A percentile compares a stretch with the other conserved stretches of the same genome.
These are phyloP conservation scores for Chlorophyllum brunneum DNA, from an alignment of 768 basidiomycete species.

Conservation along the genomic window DNA sequence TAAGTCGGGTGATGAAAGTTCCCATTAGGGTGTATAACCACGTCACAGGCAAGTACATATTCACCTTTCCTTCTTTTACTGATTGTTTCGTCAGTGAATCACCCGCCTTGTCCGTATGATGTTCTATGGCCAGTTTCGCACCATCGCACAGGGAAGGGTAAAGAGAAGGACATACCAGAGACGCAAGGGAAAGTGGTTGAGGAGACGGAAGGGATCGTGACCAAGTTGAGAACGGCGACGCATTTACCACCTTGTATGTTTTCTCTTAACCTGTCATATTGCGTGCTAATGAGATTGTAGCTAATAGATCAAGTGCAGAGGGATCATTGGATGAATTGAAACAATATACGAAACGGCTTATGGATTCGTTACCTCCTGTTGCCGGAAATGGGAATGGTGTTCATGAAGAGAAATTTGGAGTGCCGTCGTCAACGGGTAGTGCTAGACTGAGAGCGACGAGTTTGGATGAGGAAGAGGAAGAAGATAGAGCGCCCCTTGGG, in stretches of 20 bases:
- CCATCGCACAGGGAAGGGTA: constrained; percentile 23
- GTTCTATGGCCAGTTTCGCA: constrained; percentile 70
- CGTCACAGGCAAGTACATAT: constrained; percentile 57
- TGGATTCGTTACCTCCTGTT: constrained; percentile 39
- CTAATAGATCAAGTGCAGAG: constrained; percentile 16
- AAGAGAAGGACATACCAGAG: constrained; percentile 27
- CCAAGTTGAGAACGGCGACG: constrained; percentile 16
- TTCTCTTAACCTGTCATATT: background rate
- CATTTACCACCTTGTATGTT: constrained; percentile 23
- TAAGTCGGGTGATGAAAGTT: constrained; percentile 82
- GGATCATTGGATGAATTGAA: constrained; percentile 38
- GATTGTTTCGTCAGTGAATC: constrained; percentile 37
- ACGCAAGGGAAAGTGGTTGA: constrained; percentile 37
- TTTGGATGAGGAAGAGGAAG: constrained; percentile 30
- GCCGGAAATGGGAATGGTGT: constrained; percentile 1
- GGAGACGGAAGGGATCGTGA: constrained; percentile 17
- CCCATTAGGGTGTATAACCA: constrained; percentile 90
- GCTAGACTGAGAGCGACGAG: constrained; percentile 17
- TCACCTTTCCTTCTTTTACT: background rate
- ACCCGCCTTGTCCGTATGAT: constrained; percentile 67
- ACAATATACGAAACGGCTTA: constrained; percentile 47
- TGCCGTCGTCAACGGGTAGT: constrained; percentile 14
- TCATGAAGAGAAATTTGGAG: background rate
- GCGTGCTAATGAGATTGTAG: constrained; percentile 5
- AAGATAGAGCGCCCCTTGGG: constrained; percentile 46